Percentiles rank a stretch among this genome's conserved stretches.
These are phyloP conservation scores for Ustilago curta DNA, from an alignment of 1,284 basidiomycete species.

Conservation along the genomic window DNA sequence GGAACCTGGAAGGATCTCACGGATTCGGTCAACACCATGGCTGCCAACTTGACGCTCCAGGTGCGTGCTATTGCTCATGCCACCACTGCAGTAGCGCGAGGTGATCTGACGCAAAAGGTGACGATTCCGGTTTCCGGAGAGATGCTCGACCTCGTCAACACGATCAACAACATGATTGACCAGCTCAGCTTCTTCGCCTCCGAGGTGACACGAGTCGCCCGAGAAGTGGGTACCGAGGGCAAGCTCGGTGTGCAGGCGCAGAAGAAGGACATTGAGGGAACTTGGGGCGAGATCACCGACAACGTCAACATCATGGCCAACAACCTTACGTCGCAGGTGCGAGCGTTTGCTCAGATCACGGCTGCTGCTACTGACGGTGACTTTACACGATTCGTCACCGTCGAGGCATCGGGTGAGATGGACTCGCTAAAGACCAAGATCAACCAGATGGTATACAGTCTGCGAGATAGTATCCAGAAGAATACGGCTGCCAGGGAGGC, in stretches of 20 bases:
- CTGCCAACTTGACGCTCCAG: conserved; percentile 82
- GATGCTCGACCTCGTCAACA: conserved; percentile 87
- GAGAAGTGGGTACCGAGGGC: conserved; percentile 94
- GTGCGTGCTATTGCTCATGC: conserved; percentile 94
- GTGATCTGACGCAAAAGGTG: conserved; percentile 94
- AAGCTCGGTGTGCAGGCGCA: conserved; percentile 97
- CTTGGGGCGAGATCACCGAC: conserved; percentile 98
- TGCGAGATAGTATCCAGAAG: conserved; percentile 97
- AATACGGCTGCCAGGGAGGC: conserved; percentile 98
- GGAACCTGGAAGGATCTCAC: conserved; percentile 78
- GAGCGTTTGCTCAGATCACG: conserved; percentile 98
- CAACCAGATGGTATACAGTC: conserved; percentile 98
- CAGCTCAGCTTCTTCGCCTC: conserved; percentile 87
- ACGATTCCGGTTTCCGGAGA: conserved; percentile 92
- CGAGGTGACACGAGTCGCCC: conserved; percentile 93
- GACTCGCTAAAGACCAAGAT: conserved; percentile 99
- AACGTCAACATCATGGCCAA: conserved; percentile 74
- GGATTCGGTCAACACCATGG: conserved; percentile 78
- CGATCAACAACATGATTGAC: conserved; percentile 72
- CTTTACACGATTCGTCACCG: conserved; percentile 98
- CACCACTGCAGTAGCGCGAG: conserved; percentile 93
- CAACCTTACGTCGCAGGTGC: conserved; percentile 96
- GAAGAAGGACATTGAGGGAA: conserved; percentile 95
- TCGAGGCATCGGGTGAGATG: conserved; percentile 98
- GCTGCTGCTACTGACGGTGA: conserved; percentile 99